These are phyloP conservation scores for Nigrospora oryzae DNA, from an alignment of 2,329 filamentous ascomycete species.

Conservation along the genomic window DNA sequence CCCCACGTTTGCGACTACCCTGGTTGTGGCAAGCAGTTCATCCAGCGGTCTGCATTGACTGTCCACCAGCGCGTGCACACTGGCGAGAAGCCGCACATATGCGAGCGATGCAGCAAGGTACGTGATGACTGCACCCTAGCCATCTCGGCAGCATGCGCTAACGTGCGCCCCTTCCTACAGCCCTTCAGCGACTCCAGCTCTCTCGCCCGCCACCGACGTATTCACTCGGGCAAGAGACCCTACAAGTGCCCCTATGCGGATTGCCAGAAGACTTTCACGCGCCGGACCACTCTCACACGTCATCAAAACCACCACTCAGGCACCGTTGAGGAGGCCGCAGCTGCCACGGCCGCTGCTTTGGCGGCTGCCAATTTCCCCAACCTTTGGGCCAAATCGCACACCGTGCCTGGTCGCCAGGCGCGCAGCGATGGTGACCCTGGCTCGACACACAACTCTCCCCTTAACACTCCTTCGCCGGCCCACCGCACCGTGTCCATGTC, in stretches of 20 bases:
- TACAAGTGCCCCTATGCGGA: conserved; percentile 98
- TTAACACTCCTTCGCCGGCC: conserved; percentile 77
- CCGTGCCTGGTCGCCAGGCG: conserved; percentile 25
- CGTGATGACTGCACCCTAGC: conserved; percentile 12
- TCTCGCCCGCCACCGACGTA: conserved; percentile 83
- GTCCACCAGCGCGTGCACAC: conserved; percentile 95
- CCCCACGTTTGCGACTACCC: conserved; percentile 89
- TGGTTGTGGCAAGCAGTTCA: conserved; percentile 91
- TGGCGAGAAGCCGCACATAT: conserved; percentile 97
- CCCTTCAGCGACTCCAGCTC: conserved; percentile 96
- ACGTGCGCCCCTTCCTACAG: conserved; percentile 34
- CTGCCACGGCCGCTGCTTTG: conserved; percentile 77
- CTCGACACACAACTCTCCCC: conserved; percentile 63
- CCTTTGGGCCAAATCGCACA: conserved; percentile 10
- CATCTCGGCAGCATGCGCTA: neutral
- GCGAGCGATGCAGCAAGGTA: conserved; percentile 94
- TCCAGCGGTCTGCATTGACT: conserved; percentile 89
- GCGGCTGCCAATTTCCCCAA: conserved; percentile 32
- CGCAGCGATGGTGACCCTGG: conserved; percentile 64
- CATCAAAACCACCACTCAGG: conserved; percentile 96
- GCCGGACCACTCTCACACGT: conserved; percentile 86
- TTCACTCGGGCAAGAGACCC: conserved; percentile 89
- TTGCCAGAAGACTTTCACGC: conserved; percentile 97
- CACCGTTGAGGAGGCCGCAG: conserved; percentile 87
- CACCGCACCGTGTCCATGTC: conserved; percentile 74